Evolutionary conservation across 2,329 filamentous ascomycete genomes (phyloP).

Genomic region (Xylaria sp.): DNA sequence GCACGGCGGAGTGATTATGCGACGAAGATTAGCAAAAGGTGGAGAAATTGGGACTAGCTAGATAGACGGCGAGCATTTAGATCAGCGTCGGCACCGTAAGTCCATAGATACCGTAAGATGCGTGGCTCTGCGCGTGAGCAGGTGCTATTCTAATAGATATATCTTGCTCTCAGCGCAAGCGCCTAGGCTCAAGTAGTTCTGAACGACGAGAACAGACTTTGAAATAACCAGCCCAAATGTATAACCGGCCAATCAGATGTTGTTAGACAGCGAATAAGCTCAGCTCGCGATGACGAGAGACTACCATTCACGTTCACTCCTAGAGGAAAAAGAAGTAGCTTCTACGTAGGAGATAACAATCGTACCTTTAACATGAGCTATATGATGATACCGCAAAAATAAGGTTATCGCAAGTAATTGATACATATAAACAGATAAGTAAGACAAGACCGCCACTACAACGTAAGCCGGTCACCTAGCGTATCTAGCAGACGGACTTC

Average conservation of each 20-base stretch:
- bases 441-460: background rate
- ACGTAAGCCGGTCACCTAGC: background rate
- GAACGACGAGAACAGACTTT: too few relatives aligned
- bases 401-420: background rate
- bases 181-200: too few relatives aligned
- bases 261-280: too few relatives aligned
- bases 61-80: background rate
- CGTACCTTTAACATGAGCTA: background rate
- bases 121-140: too few relatives aligned
- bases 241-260: too few relatives aligned
- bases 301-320: too few relatives aligned
- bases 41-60: background rate
- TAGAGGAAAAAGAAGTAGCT: background rate
- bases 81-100: background rate
- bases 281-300: too few relatives aligned
- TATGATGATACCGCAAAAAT: background rate
- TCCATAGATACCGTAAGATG: background rate
- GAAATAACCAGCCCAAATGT: too few relatives aligned
- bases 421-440: background rate
- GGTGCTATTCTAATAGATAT: too few relatives aligned
- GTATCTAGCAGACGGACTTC: conserved; percentile 21
- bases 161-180: too few relatives aligned
- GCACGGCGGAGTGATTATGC: background rate
- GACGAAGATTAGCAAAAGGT: background rate
- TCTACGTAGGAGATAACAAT: background rate